phyloP scores from a whole-genome alignment of 352 stramenopile genomes.

The Globisporangium orthogonon region DNA sequence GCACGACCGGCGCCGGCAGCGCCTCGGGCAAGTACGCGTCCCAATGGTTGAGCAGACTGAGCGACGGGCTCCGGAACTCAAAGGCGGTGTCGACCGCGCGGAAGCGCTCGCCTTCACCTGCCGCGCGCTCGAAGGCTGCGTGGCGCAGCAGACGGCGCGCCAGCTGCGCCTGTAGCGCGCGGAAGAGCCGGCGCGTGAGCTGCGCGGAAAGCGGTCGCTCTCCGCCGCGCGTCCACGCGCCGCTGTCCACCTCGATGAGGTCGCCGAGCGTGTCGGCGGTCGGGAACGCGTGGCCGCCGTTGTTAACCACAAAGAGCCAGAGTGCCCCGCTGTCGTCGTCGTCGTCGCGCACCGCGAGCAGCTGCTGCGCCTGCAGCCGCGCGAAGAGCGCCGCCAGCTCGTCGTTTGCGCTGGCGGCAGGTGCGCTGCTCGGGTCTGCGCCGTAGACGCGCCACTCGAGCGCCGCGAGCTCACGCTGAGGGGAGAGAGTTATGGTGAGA shows the following conservation, averaged over 20 bases:
- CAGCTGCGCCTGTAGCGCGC: conserved; percentile 21
- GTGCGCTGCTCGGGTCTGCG: conserved; percentile 1
- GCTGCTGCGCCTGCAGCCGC: conserved; percentile 32
- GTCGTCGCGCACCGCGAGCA: conserved; percentile 20
- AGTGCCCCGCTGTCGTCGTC: conserved; percentile 11
- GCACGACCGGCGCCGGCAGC: conserved; percentile 30
- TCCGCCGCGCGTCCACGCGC: conserved; percentile 12
- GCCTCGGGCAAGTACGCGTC: conserved; percentile 61
- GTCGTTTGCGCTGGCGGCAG: neutral
- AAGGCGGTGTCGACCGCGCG: conserved; percentile 54
- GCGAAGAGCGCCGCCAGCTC: conserved; percentile 22
- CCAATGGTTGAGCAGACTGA: conserved; percentile 48
- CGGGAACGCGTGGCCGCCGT: conserved; percentile 17
- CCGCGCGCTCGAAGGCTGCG: conserved; percentile 30
- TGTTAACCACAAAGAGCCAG: conserved; percentile 55
- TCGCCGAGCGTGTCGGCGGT: conserved; percentile 14
- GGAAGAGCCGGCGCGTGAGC: conserved; percentile 35
- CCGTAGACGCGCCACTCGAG: conserved; percentile 51
- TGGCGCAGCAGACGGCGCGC: conserved; percentile 25
- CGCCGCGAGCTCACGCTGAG: conserved; percentile 35
- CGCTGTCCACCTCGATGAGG: conserved; percentile 24
- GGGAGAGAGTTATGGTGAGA: conserved; percentile 6
- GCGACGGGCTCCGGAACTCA: conserved; percentile 51
- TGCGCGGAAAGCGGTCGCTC: conserved; percentile 3
- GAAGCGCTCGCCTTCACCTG: conserved; percentile 20